Conservation (phyloP, 106 monocot species). For the Narthecium ossifragum region DNA sequence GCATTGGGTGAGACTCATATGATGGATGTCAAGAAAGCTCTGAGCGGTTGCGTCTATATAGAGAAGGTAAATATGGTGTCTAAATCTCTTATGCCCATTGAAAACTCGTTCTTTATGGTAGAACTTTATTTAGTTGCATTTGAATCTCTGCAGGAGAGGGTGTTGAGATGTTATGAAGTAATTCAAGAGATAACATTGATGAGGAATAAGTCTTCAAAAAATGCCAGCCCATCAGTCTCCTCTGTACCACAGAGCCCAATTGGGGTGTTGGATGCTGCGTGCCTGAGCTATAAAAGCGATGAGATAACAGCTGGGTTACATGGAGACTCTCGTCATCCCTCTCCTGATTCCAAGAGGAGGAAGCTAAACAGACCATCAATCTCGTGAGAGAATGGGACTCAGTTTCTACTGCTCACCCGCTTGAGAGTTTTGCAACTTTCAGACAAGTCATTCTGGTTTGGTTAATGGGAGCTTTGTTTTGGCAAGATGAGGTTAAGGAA, state of each 20-base stretch:
- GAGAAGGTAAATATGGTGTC: conserved; percentile 44
- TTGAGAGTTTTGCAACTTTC: conserved; percentile 21
- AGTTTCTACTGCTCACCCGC: not conserved
- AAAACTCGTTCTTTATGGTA: no score
- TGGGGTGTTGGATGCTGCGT: conserved; percentile 76
- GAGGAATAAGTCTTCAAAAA: conserved; percentile 14
- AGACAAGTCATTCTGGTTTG: conserved; percentile 18
- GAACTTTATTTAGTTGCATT: no score
- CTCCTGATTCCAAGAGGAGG: conserved; percentile 54
- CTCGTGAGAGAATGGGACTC: conserved; percentile 8
- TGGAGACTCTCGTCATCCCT: conserved; percentile 24
- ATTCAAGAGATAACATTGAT: conserved; percentile 36
- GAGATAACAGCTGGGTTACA: conserved; percentile 31
- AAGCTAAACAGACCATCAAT: conserved; percentile 33
- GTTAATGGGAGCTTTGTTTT: conserved; percentile 21
- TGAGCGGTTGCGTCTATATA: conserved; percentile 41
- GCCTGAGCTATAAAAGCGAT: conserved; percentile 66
- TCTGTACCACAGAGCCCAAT: conserved; percentile 68
- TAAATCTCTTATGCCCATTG: no score
- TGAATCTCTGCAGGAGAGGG: conserved; percentile 82
- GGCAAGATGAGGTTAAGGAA: conserved; percentile 2
- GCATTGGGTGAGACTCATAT: conserved; percentile 22
- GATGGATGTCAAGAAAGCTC: conserved; percentile 32
- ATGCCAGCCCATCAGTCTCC: conserved; percentile 21
- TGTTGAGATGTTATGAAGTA: conserved; percentile 57